A percentile compares a stretch with the other conserved stretches of the same genome.
Conservation (phyloP, 371 early-diverging fungal genomes). For the Actinomortierella wolfii region DNA sequence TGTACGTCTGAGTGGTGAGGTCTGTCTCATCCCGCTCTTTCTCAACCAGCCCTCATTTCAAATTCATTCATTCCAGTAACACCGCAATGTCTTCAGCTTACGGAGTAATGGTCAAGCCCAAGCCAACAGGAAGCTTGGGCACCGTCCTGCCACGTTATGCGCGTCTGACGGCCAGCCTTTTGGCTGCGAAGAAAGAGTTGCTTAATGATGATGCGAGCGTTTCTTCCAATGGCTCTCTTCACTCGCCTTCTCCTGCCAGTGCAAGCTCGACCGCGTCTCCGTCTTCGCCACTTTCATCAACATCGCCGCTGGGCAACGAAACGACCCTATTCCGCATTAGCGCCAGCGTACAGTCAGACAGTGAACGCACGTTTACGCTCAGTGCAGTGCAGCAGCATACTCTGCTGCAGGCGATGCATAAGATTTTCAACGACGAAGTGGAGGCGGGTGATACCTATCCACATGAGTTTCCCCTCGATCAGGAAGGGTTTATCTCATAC, state of each 20-base stretch:
- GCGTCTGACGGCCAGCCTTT: conserved; percentile 37
- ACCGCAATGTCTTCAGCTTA: conserved; percentile 66
- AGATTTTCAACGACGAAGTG: conserved; percentile 69
- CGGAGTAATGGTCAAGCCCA: conserved; percentile 59
- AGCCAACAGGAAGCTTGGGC: conserved; percentile 27
- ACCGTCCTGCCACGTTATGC: conserved; percentile 54
- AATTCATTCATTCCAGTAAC: too few species aligned
- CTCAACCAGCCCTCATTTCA: not conserved
- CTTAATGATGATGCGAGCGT: conserved; percentile 6
- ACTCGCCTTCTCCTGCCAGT: conserved; percentile 16
- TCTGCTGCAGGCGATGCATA: conserved; percentile 53
- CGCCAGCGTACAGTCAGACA: conserved; percentile 18
- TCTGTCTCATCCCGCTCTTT: not conserved
- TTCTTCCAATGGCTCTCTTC: conserved; percentile 23
- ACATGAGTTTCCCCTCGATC: conserved; percentile 59
- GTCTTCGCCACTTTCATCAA: too few species aligned
- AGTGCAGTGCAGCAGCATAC: conserved; percentile 11
- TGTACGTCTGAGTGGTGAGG: too few species aligned
- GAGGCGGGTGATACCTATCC: conserved; percentile 77
- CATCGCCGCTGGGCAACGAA: conserved; percentile 16
- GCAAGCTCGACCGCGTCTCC: not conserved
- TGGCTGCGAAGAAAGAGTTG: too few species aligned
- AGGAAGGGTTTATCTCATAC: conserved; percentile 57
- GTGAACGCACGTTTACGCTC: conserved; percentile 14
- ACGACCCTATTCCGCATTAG: conserved; percentile 42